Base-by-base conservation (phyloP, 73 alveolate species). In the Urostyla sp. region DNA sequence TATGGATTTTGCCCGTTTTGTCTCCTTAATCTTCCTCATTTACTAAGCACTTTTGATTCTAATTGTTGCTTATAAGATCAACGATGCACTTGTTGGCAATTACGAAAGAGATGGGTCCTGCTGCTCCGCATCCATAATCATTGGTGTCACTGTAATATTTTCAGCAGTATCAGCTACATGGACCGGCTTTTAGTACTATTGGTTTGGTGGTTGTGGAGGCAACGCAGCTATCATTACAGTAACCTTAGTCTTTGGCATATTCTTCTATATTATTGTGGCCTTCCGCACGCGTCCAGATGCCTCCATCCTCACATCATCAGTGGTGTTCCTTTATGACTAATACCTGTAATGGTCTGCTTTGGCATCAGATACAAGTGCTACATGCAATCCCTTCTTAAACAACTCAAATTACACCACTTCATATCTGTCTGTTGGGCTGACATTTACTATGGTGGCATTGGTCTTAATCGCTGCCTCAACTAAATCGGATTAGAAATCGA, bases 251-350 rank as follows among this genome's bases (percentile, higher is more conserved):
- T 52, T 75, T 23, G 11, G 77, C 16, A 55, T 75, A 8, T n/a
- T 52, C 5, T 59, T 44, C 73, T 67, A 54, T 73, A 58, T 75
- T 18, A 15, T 80, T 52, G 91, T 83, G 7, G 16, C 73, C 51
- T 69, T 85, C 20, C 36, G 87, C 36, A 85, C 93, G 30, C 51
- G 93, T n/a, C 82, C 59, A 34, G 87, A 85, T 66, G 93, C 87
- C 1, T 60, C 82, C n/a, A 59, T 85, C 11, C 66, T 85, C 21
- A 85, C 93, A 1, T 36, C 87, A 0, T 54, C 93, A 0, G 55
- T 76, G 13, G 85, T 85, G 18, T 38, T 75, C 18, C 15, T 57
- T 18, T 85, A 85, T 37, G 18, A 51, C 0, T 53, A 51, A 18
- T 85, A 76, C 60, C 75, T 85, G 0, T 59, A 84, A 44, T 85